Conservation (phyloP, 352 stramenopile genomes). For the Albugo laibachii region DNA sequence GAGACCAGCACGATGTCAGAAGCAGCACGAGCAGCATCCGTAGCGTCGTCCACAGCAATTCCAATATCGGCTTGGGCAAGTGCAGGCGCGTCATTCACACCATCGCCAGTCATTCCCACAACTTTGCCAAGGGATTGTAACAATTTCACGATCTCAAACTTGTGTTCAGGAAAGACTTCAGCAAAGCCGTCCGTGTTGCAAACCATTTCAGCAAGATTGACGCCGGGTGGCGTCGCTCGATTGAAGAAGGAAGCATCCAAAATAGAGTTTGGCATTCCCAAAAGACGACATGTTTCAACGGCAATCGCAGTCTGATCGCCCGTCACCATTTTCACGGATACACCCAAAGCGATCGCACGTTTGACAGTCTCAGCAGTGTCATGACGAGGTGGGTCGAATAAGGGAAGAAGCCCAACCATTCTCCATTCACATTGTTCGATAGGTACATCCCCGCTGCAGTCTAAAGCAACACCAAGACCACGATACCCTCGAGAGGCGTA, state of each 20-base stretch:
- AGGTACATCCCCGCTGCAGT: slow-evolving; percentile 31
- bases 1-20: slow-evolving; percentile 80
- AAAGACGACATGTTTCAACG: slow-evolving; percentile 75
- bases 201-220: slow-evolving; percentile 69
- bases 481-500: slow-evolving; percentile 44
- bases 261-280: slow-evolving; percentile 82
- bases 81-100: slow-evolving; percentile 84
- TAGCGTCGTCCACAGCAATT: slow-evolving; percentile 82
- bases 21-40: slow-evolving; percentile 74
- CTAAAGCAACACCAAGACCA: slow-evolving; percentile 38
- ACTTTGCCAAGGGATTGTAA: slow-evolving; percentile 74
- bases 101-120: slow-evolving; percentile 71
- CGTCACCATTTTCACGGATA: slow-evolving; percentile 92
- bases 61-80: slow-evolving; percentile 80
- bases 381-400: slow-evolving; percentile 86
- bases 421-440: slow-evolving; percentile 76
- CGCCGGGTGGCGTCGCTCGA: slow-evolving; percentile 27
- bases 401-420: slow-evolving; percentile 82
- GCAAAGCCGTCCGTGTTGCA: slow-evolving; percentile 87
- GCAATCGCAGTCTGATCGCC: slow-evolving; percentile 88
- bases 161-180: slow-evolving; percentile 84
- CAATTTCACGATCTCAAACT: slow-evolving; percentile 82
- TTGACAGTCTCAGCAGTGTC: slow-evolving; percentile 87
- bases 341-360: slow-evolving; percentile 74
- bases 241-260: slow-evolving; percentile 66